Evolutionary conservation across 768 basidiomycete species (phyloP).

Genomic region (Tulasnella sp.): DNA sequence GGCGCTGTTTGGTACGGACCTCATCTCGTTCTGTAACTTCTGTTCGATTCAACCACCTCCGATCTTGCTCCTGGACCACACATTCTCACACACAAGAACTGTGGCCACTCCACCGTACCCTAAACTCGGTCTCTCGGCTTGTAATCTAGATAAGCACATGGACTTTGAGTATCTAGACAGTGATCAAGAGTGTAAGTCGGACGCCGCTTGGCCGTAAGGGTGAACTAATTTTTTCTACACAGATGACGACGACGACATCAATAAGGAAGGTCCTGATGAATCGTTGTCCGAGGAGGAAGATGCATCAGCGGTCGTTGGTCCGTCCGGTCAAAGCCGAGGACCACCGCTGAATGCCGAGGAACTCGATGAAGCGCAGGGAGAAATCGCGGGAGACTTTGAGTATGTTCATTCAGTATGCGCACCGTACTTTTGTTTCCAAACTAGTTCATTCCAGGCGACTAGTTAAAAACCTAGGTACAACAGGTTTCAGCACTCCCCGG

Average conservation of each 20-base stretch:
- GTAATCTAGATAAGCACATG: background rate
- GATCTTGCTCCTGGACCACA: background rate
- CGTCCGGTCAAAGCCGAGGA: background rate
- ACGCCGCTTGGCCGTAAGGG: background rate
- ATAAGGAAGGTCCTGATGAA: background rate
- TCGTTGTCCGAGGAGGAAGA: background rate
- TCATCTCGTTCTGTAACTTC: background rate
- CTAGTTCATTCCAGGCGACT: slow-evolving; percentile 51
- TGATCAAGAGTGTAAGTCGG: background rate
- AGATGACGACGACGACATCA: background rate
- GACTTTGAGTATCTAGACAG: slow-evolving; percentile 3
- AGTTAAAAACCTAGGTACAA: slow-evolving; percentile 58
- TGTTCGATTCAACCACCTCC: background rate
- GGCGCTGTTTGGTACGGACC: background rate
- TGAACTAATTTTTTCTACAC: background rate
- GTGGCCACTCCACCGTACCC: no score
- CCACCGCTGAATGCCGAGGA: background rate
- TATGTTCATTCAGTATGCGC: slow-evolving; percentile 39
- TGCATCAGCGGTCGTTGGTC: background rate
- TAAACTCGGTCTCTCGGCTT: background rate
- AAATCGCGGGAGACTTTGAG: slow-evolving; percentile 59
- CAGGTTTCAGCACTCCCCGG: slow-evolving; percentile 44
- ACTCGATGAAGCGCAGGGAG: slow-evolving; percentile 37
- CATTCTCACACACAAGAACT: background rate
- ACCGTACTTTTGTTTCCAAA: background rate